These are phyloP conservation scores for Xylaria sp. DNA, from an alignment of 2,329 filamentous ascomycete genomes.

Conservation along the genomic window DNA sequence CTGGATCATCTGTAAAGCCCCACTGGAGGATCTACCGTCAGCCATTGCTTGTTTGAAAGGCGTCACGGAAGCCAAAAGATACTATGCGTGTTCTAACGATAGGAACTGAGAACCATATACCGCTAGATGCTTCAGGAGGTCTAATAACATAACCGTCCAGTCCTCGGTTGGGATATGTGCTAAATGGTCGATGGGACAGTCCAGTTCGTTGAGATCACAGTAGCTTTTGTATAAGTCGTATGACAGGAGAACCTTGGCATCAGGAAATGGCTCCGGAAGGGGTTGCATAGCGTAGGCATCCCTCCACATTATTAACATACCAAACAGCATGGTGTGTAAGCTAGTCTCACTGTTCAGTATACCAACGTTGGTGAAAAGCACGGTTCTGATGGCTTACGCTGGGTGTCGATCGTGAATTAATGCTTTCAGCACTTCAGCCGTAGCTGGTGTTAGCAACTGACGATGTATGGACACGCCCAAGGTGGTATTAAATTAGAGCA, in stretches of 20 bases:
- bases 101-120: neutral
- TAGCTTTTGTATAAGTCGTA: neutral
- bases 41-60: neutral
- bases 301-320: constrained; percentile 6
- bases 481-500: neutral
- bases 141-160: neutral
- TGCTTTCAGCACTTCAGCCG: constrained; percentile 2
- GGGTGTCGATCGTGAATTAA: constrained; percentile 8
- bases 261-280: constrained; percentile 10
- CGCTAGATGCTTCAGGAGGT: neutral
- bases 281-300: neutral
- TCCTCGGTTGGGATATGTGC: neutral
- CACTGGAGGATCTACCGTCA: constrained; percentile 15
- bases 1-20: neutral
- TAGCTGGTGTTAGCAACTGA: neutral
- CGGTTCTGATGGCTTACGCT: neutral
- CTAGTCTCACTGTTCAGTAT: constrained; percentile 6
- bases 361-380: neutral
- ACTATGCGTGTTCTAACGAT: neutral
- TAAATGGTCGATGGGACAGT: neutral
- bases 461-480: neutral
- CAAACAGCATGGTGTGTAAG: constrained; percentile 18
- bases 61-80: neutral
- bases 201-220: neutral
- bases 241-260: constrained; percentile 13